Base-by-base conservation (phyloP, 2,329 filamentous ascomycete species). In the Rutstroemia sp. region DNA sequence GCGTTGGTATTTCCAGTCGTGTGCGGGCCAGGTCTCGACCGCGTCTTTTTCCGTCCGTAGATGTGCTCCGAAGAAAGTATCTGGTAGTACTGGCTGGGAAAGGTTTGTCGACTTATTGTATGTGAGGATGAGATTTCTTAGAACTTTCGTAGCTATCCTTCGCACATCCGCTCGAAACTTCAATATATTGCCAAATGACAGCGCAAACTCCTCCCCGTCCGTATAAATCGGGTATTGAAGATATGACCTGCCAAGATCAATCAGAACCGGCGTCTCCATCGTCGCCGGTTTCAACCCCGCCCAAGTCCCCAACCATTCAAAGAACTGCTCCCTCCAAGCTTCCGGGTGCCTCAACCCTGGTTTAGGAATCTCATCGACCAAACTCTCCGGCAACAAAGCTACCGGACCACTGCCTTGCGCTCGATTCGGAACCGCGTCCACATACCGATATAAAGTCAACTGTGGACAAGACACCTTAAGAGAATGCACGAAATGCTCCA, bases 41-140 rank as follows among this genome's bases (percentile, higher is more conserved):
- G 65, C 59, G 17, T 67, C 65, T 37, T 58, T 59, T 42, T 68
- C 64, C 8, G 64, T 65, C 9, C 65, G 57, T 9, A 68, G 53
- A 62, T 68, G 62, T 16, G 51, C 62, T 1, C 61, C 64, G 14
- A 67, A 62, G 37, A 64, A 64, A 5, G 49, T 47, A 30, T 57
- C 5, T 44, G 55, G 30, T 41, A 60, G 25, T 34, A 56, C 54
- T 8, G 59, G 46, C 10, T 58, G 37, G 1, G 46, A 48, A 9
- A 61, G 19, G 27, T 61, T 39, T 2, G 50, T 3, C 3, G 50
- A n/a, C 8, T 56, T 51, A 16, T 47, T 52, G 38, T 61, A 62
- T 16, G 21, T 46, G 2, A 51, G 49, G n/a, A 54, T 21, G 5
- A 65, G 19, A 21, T 51, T 60, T 7, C 49, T 44, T 7, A 68